Conservation (phyloP, 306 rosid species). For the Inga laurina region DNA sequence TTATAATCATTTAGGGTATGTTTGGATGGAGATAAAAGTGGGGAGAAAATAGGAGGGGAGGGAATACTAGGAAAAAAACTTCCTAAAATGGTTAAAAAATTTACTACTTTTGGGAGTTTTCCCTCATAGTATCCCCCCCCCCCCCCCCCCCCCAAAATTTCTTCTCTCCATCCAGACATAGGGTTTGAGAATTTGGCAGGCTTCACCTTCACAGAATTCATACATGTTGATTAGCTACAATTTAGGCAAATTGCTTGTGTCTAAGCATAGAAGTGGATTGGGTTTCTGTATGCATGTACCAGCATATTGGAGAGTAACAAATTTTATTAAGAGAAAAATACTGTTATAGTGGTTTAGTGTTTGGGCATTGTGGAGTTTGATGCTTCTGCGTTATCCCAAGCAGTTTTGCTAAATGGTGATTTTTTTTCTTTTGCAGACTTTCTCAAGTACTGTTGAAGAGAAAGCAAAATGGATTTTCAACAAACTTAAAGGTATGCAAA, state of each 20-base stretch:
- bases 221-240: not conserved
- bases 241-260: conserved; percentile 8
- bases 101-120: no score
- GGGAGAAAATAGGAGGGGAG: no score
- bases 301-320: not conserved
- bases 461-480: conserved; percentile 98
- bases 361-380: conserved; percentile 10
- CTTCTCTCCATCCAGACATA: no score
- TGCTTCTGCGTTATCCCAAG: conserved; percentile 11
- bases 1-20: not conserved
- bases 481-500: conserved; percentile 80
- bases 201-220: not conserved
- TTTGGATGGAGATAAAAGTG: no score
- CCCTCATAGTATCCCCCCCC: no score
- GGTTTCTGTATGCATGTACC: not conserved
- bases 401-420: not conserved
- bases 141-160: no score
- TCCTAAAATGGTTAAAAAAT: no score
- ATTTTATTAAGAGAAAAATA: not conserved
- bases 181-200: not conserved
- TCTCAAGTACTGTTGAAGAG: conserved; percentile 89
- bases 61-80: no score
- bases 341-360: conserved; percentile 12
- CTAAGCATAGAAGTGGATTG: not conserved
- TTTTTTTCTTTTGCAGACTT: conserved; percentile 55